Evolutionary conservation across 768 basidiomycete species (phyloP).

Genomic region (Lentinula edodes): DNA sequence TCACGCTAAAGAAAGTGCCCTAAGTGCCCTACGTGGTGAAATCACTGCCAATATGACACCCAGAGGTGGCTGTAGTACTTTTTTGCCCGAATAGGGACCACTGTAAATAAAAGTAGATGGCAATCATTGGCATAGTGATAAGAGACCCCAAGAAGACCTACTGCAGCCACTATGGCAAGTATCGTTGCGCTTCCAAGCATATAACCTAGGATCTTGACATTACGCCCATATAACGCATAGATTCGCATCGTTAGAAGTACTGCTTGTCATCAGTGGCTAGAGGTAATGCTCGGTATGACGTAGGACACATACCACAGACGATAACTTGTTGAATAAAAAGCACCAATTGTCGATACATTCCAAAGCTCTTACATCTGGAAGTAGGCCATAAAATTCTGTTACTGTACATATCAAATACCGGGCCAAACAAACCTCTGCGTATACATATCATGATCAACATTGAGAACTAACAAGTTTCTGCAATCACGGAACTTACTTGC

Average conservation of each 20-base stretch:
- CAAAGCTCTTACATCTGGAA: slow-evolving; percentile 19
- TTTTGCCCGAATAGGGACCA: slow-evolving; percentile 40
- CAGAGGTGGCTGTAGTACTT: slow-evolving; percentile 17
- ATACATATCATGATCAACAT: not conserved
- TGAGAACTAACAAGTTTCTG: too few relatives aligned
- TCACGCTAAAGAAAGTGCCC: not conserved
- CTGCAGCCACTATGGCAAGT: slow-evolving; percentile 26
- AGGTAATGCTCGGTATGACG: not conserved
- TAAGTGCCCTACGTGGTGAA: not conserved
- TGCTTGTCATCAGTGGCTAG: slow-evolving; percentile 9
- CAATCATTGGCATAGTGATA: not conserved
- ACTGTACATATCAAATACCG: not conserved
- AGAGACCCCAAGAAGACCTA: slow-evolving; percentile 18
- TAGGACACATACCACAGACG: slow-evolving; percentile 22
- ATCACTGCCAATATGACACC: slow-evolving; percentile 29
- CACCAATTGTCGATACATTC: slow-evolving; percentile 22
- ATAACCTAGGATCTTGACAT: slow-evolving; percentile 27
- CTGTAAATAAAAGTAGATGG: slow-evolving; percentile 17
- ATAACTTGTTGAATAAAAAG: slow-evolving; percentile 24
- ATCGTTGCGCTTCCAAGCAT: slow-evolving; percentile 26
- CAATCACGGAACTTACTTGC: not conserved
- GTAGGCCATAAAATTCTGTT: not conserved
- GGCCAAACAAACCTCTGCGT: not conserved
- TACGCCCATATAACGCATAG: slow-evolving; percentile 43
- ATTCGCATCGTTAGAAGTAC: slow-evolving; percentile 42